Conservation (phyloP, 2,329 filamentous ascomycete genomes). For the Aureobasidium sp. region DNA sequence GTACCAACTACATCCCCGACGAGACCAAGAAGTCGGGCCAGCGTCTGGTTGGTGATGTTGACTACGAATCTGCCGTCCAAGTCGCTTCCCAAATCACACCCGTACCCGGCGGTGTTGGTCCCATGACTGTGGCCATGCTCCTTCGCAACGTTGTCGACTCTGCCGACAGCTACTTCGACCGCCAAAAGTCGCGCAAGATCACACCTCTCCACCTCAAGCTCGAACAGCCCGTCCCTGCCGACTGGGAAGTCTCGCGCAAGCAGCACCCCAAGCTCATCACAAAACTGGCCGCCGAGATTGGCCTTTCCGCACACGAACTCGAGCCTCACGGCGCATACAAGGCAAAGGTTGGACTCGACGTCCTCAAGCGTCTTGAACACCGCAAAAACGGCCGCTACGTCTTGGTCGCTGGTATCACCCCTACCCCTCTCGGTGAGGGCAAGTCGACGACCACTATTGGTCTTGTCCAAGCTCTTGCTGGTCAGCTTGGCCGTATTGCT, state of each 20-base stretch:
- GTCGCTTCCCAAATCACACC: conserved; percentile 92
- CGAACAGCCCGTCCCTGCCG: conserved; percentile 77
- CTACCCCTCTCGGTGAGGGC: conserved; percentile 91
- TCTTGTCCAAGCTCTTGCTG: conserved; percentile 84
- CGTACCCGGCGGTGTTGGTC: conserved; percentile 91
- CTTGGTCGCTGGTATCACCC: conserved; percentile 90
- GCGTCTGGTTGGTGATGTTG: conserved; percentile 89
- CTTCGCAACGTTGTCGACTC: conserved; percentile 91
- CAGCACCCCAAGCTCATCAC: conserved; percentile 92
- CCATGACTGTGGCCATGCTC: conserved; percentile 98
- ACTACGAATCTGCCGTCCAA: conserved; percentile 75
- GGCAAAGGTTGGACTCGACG: conserved; percentile 80
- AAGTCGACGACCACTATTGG: conserved; percentile 98
- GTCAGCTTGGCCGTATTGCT: conserved; percentile 75
- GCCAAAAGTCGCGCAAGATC: conserved; percentile 72
- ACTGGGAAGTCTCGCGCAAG: conserved; percentile 83
- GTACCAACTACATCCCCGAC: conserved; percentile 92
- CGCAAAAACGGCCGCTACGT: conserved; percentile 86
- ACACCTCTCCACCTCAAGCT: conserved; percentile 78
- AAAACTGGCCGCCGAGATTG: conserved; percentile 74
- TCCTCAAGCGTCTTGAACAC: conserved; percentile 79
- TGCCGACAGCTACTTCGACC: conserved; percentile 72
- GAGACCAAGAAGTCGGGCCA: conserved; percentile 85
- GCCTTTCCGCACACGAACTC: conserved; percentile 79
- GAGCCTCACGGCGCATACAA: conserved; percentile 95